Evolutionary conservation across 176 grass and related monocot species (phyloP).

Genomic region (Oryza meyeriana): DNA sequence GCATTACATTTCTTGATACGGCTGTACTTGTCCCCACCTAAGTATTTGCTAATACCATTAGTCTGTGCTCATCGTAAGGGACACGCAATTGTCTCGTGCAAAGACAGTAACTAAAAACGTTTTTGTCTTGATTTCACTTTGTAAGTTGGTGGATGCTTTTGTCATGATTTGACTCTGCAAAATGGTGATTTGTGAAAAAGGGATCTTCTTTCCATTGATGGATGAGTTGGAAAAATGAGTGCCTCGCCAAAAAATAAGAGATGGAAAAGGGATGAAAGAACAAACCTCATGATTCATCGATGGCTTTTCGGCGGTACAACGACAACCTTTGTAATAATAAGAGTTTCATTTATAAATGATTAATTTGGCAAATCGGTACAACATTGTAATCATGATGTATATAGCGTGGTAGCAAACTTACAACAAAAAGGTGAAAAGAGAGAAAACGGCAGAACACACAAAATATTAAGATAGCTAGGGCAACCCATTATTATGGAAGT

Average conservation of each 20-base stretch:
- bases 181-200: not conserved
- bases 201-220: not conserved
- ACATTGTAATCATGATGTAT: slow-evolving; percentile 4
- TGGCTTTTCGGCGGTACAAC: slow-evolving; percentile 3
- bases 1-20: not conserved
- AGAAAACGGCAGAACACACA: not conserved
- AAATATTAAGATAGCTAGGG: not conserved
- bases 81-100: slow-evolving; percentile 19
- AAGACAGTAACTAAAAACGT: not conserved
- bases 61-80: slow-evolving; percentile 34
- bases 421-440: not conserved
- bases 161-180: slow-evolving; percentile 9
- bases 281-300: slow-evolving; percentile 19
- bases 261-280: not conserved
- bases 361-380: slow-evolving; percentile 16
- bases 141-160: not conserved
- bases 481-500: not conserved
- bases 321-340: slow-evolving; percentile 7
- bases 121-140: slow-evolving; percentile 19
- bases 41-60: not conserved
- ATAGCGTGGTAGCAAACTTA: not conserved
- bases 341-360: slow-evolving; percentile 33
- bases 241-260: too few species aligned
- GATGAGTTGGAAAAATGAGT: slow-evolving; percentile 13
- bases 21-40: slow-evolving; percentile 20